A percentile compares a stretch with the other conserved stretches of the same genome.
Conservation (phyloP, 176 grass and related monocot species). For the Oryza brachyantha region DNA sequence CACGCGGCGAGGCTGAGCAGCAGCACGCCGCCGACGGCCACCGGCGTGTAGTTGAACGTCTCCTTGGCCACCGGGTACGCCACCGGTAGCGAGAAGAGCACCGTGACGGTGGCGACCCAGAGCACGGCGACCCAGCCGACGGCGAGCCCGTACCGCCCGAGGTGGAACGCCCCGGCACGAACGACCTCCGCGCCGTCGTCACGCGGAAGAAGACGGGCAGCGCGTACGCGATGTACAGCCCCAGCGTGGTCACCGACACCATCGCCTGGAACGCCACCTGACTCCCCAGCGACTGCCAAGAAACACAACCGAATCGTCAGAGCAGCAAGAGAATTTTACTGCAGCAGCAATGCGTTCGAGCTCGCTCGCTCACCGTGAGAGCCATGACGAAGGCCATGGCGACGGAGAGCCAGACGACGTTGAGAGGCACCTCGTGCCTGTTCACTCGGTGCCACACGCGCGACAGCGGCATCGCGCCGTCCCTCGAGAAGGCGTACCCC, state of each 20-base stretch:
- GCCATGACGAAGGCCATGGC: conserved; percentile 57
- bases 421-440: conserved; percentile 57
- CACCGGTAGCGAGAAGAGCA: conserved; percentile 80
- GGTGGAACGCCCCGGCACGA: conserved; percentile 62
- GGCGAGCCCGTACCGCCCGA: conserved; percentile 20
- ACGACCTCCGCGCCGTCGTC: conserved; percentile 45
- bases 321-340: no score
- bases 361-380: conserved; percentile 14
- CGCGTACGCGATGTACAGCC: conserved; percentile 74
- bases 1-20: conserved; percentile 42
- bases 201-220: conserved; percentile 79
- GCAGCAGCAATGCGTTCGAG: no score
- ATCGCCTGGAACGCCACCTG: conserved; percentile 82
- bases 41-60: conserved; percentile 81
- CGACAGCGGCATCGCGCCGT: conserved; percentile 63
- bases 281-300: conserved; percentile 59
- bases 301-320: not conserved
- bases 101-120: conserved; percentile 68
- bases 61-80: conserved; percentile 54
- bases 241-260: conserved; percentile 61
- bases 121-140: conserved; percentile 56
- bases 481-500: conserved; percentile 73
- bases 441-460: conserved; percentile 50
- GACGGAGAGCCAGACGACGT: conserved; percentile 65
- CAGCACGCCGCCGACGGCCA: conserved; percentile 55